These are phyloP conservation scores for Zygosaccharomyces bisporus DNA, from an alignment of 805 yeast genomes.

Conservation along the genomic window DNA sequence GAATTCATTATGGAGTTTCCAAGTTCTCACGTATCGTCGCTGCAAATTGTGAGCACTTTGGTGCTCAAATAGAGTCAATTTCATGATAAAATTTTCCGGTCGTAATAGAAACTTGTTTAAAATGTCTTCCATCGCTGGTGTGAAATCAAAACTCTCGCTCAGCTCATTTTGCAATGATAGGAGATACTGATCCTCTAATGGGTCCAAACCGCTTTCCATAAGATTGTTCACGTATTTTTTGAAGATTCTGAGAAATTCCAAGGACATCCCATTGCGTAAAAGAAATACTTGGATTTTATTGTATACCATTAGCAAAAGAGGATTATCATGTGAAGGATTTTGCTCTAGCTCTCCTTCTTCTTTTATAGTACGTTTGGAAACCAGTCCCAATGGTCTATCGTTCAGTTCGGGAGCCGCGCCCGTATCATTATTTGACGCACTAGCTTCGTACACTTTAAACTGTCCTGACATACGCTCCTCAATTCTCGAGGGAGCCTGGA, in stretches of 20 bases:
- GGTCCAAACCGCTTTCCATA: constrained; percentile 20
- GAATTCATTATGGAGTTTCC: constrained; percentile 18
- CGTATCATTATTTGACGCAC: background rate
- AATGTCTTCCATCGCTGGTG: constrained; percentile 19
- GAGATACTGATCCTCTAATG: constrained; percentile 24
- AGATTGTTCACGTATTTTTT: constrained; percentile 21
- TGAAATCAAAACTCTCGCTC: constrained; percentile 17
- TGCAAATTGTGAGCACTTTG: constrained; percentile 8
- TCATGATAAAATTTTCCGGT: constrained; percentile 27
- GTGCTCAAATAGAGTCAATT: constrained; percentile 22
- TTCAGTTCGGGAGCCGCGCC: no score
- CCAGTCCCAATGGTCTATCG: background rate
- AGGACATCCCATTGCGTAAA: constrained; percentile 24
- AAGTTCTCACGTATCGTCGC: constrained; percentile 15
- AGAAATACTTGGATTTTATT: constrained; percentile 28
- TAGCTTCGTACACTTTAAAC: no score
- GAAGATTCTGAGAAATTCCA: constrained; percentile 28
- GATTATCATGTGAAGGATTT: constrained; percentile 5
- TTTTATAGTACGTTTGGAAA: background rate
- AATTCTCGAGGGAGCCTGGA: background rate
- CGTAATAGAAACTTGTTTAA: constrained; percentile 21
- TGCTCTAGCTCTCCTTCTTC: background rate
- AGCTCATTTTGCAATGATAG: constrained; percentile 24
- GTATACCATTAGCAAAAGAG: constrained; percentile 19
- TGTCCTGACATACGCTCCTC: no score